These are phyloP conservation scores for Symbiodinium natans DNA, from an alignment of 73 alveolate genomes.

Conservation along the genomic window DNA sequence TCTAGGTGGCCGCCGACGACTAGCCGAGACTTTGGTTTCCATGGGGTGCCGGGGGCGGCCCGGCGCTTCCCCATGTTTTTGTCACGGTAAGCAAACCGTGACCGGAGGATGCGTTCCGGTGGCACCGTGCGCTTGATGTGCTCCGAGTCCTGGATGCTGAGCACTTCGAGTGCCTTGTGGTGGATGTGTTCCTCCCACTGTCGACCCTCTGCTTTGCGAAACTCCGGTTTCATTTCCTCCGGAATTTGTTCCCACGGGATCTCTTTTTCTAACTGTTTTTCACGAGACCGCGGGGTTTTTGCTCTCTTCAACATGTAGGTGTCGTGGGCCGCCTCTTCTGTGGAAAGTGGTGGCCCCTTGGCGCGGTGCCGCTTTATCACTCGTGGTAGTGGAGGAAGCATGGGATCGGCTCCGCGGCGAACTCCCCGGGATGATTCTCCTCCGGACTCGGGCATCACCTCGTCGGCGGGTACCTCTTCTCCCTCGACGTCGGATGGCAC, in stretches of 20 bases:
- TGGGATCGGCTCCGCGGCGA: neutral
- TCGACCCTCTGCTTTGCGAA: neutral
- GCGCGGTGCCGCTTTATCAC: neutral
- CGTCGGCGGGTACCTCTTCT: neutral
- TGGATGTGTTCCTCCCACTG: conserved; percentile 14
- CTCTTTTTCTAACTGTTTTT: conserved; percentile 26
- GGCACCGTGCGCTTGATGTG: neutral
- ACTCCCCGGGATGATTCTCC: no score
- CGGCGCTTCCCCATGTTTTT: neutral
- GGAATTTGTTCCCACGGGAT: neutral
- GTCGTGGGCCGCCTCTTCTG: neutral
- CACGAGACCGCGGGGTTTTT: neutral
- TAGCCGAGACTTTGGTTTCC: neutral
- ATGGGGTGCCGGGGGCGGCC: neutral
- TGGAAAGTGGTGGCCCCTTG: neutral
- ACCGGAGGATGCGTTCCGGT: neutral
- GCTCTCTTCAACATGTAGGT: neutral
- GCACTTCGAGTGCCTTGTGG: neutral
- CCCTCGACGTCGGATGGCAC: no score
- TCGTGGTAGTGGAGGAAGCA: neutral
- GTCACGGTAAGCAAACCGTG: conserved; percentile 17
- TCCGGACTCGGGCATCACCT: no score
- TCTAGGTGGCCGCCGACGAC: neutral
- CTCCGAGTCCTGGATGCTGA: neutral
- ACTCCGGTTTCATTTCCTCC: neutral